Conservation (phyloP, 2,329 filamentous ascomycete species). For the Exophiala xenobiotica region DNA sequence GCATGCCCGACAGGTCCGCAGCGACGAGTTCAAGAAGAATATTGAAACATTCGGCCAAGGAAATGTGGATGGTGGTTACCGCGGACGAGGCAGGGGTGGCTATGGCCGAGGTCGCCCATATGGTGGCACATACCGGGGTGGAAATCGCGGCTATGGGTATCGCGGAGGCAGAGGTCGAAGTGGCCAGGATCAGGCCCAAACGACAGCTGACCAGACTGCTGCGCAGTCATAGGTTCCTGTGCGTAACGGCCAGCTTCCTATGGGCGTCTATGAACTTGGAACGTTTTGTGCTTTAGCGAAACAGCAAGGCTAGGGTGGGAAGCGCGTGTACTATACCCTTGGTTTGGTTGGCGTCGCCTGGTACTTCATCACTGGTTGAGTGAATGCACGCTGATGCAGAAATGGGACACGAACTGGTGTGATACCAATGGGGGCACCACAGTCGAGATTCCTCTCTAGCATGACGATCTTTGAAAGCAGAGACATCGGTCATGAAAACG, state of each 20-base stretch:
- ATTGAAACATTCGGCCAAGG: conserved; percentile 98
- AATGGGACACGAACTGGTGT: neutral
- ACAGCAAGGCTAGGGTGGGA: neutral
- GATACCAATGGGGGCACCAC: neutral
- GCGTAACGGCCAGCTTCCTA: neutral
- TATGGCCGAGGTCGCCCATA: conserved; percentile 54
- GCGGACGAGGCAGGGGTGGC: conserved; percentile 75
- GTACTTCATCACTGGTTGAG: too few relatives aligned
- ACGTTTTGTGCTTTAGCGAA: neutral
- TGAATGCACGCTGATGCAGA: too few relatives aligned
- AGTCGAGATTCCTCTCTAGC: neutral
- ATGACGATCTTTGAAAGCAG: too few relatives aligned
- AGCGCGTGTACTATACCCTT: neutral
- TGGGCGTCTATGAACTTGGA: neutral
- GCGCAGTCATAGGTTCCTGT: conserved; percentile 9
- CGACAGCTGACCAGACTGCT: conserved; percentile 9
- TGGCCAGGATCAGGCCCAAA: conserved; percentile 16
- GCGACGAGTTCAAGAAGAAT: conserved; percentile 91
- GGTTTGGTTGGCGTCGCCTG: neutral
- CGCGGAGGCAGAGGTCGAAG: conserved; percentile 27
- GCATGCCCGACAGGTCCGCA: conserved; percentile 84
- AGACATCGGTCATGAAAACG: neutral
- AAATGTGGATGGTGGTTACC: conserved; percentile 83
- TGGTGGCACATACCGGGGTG: conserved; percentile 48
- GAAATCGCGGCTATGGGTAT: conserved; percentile 31